Base-by-base conservation (phyloP, 176 grass and related monocot species). In the Hsuehochloa calcarea region DNA sequence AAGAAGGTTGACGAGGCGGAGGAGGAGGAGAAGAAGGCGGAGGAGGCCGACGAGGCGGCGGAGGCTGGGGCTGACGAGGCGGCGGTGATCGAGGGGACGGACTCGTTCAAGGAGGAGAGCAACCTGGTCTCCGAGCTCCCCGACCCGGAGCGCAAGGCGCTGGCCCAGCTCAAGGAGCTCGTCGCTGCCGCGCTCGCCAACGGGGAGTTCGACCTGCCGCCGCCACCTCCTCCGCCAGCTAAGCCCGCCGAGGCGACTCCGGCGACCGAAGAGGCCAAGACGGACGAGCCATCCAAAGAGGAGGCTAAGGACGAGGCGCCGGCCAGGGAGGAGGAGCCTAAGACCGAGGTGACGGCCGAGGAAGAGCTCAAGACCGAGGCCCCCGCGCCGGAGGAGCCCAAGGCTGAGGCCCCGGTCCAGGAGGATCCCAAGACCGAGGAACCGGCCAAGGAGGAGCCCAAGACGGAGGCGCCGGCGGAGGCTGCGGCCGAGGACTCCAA, bases 91-190 rank as follows among this genome's bases (percentile, higher is more conserved):
- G 83, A 92, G 69, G 84, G 46, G 16, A 54, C 90, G 8, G 74
- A 51, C 1, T 89, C 74, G 34, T 92, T 92, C 68, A 87, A 77
- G 86, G 89, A 91, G 81, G 89, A 94, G 89, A 91, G 87, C 54
- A 94, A 89, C 72, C 66, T 85, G 17, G 89, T 87, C 6, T 70
- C 89, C 35, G 89, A 89, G 10, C 87, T 94, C 51, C 77, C 82
- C 8, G 89, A 91, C 80, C 87, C 77, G 6, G 84, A 94, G 68
- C 87, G 7, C 16, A 94, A 77, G 72, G 92, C 89, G 52, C 89
- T 94, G 26, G 84, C 82, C 23, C 80, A 94, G 87, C 81, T 94
- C 84, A 91, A 91, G 87, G 72, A 87, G 27, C 92, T 91, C 41
- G 84, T 94, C 59, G 87, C 84, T 19, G 60, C 84, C 14, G 92